Evolutionary conservation across 2,329 filamentous ascomycete genomes (phyloP).

Genomic region (Calonectria pseudoturangicola): DNA sequence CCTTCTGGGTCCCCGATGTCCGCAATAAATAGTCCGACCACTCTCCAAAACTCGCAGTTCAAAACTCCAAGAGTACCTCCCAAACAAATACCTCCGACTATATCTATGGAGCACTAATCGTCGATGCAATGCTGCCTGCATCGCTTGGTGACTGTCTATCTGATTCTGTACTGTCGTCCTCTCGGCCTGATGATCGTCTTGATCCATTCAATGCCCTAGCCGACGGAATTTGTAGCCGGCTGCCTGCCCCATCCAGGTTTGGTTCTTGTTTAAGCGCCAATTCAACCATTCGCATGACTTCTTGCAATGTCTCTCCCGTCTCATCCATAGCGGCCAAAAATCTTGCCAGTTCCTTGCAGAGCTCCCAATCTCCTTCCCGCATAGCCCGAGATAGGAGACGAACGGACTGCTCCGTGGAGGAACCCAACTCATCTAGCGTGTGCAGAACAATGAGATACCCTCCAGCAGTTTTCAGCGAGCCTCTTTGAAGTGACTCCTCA

Average conservation of each 20-base stretch:
- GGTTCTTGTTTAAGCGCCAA: conserved; percentile 58
- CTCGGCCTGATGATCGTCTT: conserved; percentile 55
- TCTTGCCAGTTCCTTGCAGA: conserved; percentile 95
- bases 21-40: conserved; percentile 33
- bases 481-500: conserved; percentile 90
- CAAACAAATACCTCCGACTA: conserved; percentile 28
- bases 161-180: conserved; percentile 60
- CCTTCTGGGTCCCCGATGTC: conserved; percentile 28
- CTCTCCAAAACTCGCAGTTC: conserved; percentile 37
- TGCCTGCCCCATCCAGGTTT: conserved; percentile 52
- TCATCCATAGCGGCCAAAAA: conserved; percentile 96
- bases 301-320: conserved; percentile 85
- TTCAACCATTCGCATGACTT: conserved; percentile 80
- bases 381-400: conserved; percentile 88
- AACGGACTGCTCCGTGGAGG: conserved; percentile 85
- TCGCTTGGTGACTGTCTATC: conserved; percentile 62
- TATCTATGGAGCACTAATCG: conserved; percentile 53
- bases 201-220: conserved; percentile 57
- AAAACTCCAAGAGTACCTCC: conserved; percentile 35
- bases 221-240: conserved; percentile 58
- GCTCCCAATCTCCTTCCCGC: conserved; percentile 91
- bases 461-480: conserved; percentile 93
- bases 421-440: conserved; percentile 82
- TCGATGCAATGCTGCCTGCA: conserved; percentile 61
- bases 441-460: conserved; percentile 97